Conservation (phyloP, 495 filamentous ascomycete species). For the Podospora appendiculata region DNA sequence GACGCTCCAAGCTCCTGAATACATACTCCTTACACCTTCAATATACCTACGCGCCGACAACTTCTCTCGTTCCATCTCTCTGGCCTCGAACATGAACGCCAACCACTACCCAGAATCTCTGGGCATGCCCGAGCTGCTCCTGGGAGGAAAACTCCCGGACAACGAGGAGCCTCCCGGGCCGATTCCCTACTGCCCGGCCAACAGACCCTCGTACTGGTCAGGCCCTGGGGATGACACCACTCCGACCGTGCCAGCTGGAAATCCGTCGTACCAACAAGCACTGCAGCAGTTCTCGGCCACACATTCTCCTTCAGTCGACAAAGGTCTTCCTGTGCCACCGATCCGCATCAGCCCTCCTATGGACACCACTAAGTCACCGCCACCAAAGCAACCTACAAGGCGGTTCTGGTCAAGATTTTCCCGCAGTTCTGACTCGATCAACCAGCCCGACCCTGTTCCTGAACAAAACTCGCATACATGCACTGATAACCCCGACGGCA, state of each 20-base stretch:
- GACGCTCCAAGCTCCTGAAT: no score
- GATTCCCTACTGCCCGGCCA: no score
- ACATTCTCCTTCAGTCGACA: constrained; percentile 5
- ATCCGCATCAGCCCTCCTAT: background rate
- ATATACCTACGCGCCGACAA: background rate
- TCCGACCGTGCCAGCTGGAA: background rate
- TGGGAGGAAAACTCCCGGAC: background rate
- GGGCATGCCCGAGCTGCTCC: background rate
- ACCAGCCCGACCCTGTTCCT: background rate
- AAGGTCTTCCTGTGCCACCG: background rate
- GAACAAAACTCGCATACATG: background rate
- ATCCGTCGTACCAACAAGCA: constrained; percentile 5
- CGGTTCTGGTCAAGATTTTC: background rate
- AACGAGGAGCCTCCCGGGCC: no score
- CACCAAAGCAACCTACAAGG: no score
- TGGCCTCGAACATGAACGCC: constrained; percentile 2
- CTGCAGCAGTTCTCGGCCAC: constrained; percentile 5
- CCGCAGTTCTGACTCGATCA: background rate
- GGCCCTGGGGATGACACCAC: background rate
- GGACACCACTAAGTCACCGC: no score
- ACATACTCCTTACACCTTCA: no score
- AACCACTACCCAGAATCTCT: background rate
- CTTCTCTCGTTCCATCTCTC: background rate
- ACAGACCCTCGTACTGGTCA: no score
- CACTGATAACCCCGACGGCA: background rate